Evolutionary conservation across 352 stramenopile species (phyloP).

Genomic region (Pythium pyrilobum): DNA sequence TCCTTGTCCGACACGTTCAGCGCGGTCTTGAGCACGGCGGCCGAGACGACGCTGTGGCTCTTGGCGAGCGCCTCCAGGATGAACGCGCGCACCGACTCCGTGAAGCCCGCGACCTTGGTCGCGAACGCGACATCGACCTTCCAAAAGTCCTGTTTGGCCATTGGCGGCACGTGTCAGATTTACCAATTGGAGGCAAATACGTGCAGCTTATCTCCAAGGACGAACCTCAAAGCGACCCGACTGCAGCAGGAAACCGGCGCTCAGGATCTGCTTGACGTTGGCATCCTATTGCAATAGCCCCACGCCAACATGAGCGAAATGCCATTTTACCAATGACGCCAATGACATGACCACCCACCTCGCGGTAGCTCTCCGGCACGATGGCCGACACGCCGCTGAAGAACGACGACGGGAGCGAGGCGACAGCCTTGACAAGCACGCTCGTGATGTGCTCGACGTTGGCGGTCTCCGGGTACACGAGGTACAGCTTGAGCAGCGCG

Average conservation of each 20-base stretch:
- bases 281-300: conserved; percentile 36
- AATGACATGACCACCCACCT: conserved; percentile 6
- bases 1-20: conserved; percentile 70
- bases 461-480: conserved; percentile 52
- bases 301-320: too few species aligned
- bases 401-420: conserved; percentile 60
- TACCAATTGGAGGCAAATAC: too few species aligned
- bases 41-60: conserved; percentile 67
- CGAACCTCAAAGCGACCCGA: conserved; percentile 60
- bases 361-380: conserved; percentile 58
- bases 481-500: conserved; percentile 80
- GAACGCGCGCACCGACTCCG: conserved; percentile 69
- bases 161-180: too few species aligned
- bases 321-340: too few species aligned
- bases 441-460: conserved; percentile 60
- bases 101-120: conserved; percentile 57
- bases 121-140: conserved; percentile 54
- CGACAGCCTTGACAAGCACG: conserved; percentile 70
- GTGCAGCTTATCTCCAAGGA: not conserved
- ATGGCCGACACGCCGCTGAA: conserved; percentile 72
- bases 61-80: conserved; percentile 64
- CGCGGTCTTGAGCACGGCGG: conserved; percentile 53
- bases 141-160: conserved; percentile 80
- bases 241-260: conserved; percentile 65
- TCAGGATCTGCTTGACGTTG: conserved; percentile 48